Evolutionary conservation across 2,329 filamentous ascomycete genomes (phyloP), one percentile per base, ranked within the genome.

Genomic region (Metarhizium guizhouense): DNA sequence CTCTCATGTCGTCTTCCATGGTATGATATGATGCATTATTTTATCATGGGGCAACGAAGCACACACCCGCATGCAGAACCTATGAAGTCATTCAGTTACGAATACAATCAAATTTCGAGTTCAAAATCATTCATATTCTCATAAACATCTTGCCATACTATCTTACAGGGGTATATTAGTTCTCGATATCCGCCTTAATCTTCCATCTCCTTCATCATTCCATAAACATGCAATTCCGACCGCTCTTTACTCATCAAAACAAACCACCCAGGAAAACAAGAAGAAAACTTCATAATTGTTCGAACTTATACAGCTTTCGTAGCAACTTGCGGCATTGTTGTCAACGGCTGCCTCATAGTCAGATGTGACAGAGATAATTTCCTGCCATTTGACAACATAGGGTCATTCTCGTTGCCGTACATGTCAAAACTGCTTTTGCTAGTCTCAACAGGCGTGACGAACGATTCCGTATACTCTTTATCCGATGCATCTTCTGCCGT

Each of bases 281-380:
- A 34, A 34, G 32, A 34, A 8, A 7, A 11, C 32, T 11, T 7
- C 10, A 25, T 11, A 34, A 34, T 11, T 8, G 10, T 8, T 5
- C 18, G 2, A 20, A 13, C n/a, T 30, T 55, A 69, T 53, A 65
- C 62, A 51, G 63, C 60, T 38, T 65, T 62, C 16, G 62, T 63
- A 36, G 57, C 52, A 53, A 60, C 55, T 50, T 63, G 65, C 10
- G 63, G 59, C 51, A 60, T 56, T 8, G 47, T 47, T 36, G 70
- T 34, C 45, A 61, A 60, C 16, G 60, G 51, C 51, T 55, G 63
- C 13, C 58, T 72, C 61, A 80, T 70, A 1, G 82, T 85, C 61
- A 85, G 67, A 64, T 83, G 81, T 57, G 81, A 82, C 11, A 87
- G 73, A 32, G 81, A 88, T 63, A 90, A 75, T 47, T 83, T 86